These are phyloP conservation scores for Acrodontium crateriforme DNA, from an alignment of 2,329 filamentous ascomycete species.

Conservation along the genomic window DNA sequence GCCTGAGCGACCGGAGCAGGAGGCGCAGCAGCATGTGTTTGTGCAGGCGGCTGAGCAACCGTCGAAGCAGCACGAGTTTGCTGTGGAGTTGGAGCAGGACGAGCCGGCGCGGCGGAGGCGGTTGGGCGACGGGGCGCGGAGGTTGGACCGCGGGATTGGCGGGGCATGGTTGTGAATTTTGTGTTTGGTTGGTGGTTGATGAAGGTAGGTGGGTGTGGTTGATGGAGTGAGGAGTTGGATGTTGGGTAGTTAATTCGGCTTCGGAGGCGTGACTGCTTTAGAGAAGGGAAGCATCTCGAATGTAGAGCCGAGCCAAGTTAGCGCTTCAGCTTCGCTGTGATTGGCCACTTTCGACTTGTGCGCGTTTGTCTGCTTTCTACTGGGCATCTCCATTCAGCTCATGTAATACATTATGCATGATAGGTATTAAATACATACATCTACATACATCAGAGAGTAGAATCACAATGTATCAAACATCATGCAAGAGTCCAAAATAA, in stretches of 20 bases:
- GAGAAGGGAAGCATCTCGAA: background rate
- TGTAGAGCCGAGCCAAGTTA: background rate
- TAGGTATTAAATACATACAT: too few relatives aligned
- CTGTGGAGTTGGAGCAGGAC: slow-evolving; percentile 52
- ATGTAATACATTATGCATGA: too few relatives aligned
- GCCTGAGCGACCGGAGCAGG: slow-evolving; percentile 19
- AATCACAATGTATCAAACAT: too few relatives aligned
- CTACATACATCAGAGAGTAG: too few relatives aligned
- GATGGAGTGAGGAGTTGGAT: background rate
- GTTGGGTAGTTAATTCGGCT: too few relatives aligned
- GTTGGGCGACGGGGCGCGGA: slow-evolving; percentile 32
- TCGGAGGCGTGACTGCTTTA: background rate
- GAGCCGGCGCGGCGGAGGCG: slow-evolving; percentile 23
- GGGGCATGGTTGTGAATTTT: slow-evolving; percentile 28
- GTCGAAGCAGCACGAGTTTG: slow-evolving; percentile 39
- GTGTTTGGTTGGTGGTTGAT: slow-evolving; percentile 1
- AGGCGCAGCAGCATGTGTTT: slow-evolving; percentile 37
- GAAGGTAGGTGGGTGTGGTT: background rate
- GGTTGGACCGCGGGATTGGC: slow-evolving; percentile 32
- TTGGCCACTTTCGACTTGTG: too few relatives aligned
- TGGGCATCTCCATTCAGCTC: too few relatives aligned
- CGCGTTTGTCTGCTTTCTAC: too few relatives aligned
- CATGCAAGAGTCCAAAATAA: too few relatives aligned
- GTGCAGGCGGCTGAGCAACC: slow-evolving; percentile 29
- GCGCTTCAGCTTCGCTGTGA: background rate